Conservation (phyloP, 371 early-diverging fungal genomes). For the Mucor saturninus region DNA sequence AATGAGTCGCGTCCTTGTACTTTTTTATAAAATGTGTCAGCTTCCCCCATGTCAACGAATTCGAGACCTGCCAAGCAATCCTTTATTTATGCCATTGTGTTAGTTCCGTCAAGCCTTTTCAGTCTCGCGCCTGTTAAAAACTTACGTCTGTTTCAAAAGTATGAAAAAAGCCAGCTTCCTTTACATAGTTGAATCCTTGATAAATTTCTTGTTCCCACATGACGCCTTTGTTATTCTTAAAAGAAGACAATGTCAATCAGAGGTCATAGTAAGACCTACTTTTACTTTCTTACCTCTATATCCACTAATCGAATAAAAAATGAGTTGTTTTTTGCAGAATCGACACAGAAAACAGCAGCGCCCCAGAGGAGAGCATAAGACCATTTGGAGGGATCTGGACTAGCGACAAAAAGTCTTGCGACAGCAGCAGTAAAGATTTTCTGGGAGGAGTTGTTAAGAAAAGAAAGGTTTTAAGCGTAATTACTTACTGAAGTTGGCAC, state of each 20-base stretch:
- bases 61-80: conserved; percentile 80
- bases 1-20: conserved; percentile 58
- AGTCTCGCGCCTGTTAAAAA: not conserved
- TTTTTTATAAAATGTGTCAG: conserved; percentile 74
- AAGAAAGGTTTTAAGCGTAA: not conserved
- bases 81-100: conserved; percentile 33
- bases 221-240: conserved; percentile 56
- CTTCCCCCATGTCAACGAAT: conserved; percentile 88
- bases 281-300: conserved; percentile 58
- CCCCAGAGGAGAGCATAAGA: conserved; percentile 78
- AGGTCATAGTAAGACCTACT: no score
- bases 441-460: conserved; percentile 35
- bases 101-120: not conserved
- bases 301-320: conserved; percentile 83
- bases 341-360: conserved; percentile 74
- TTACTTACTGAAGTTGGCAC: conserved; percentile 43
- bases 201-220: conserved; percentile 87
- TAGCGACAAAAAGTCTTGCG: conserved; percentile 83
- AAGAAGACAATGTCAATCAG: not conserved
- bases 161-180: conserved; percentile 82
- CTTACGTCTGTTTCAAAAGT: conserved; percentile 84
- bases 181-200: conserved; percentile 72
- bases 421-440: conserved; percentile 85
- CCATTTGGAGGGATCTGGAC: conserved; percentile 73
- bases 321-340: conserved; percentile 58